Evolutionary conservation across 371 early-diverging fungal species (phyloP), one percentile per base, ranked within the genome.

Genomic region (Mucor saturninus): DNA sequence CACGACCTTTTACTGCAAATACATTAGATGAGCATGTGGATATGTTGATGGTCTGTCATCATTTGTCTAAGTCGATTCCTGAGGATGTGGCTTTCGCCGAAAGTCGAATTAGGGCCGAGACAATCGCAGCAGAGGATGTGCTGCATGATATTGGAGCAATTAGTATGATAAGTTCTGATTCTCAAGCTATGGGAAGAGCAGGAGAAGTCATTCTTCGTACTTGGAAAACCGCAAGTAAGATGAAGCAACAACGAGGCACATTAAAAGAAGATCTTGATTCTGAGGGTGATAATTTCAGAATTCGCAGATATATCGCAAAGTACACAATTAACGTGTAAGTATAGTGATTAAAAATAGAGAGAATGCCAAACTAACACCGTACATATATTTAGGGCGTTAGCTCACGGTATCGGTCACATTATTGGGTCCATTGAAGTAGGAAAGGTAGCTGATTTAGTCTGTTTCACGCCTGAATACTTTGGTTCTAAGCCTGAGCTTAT

Each of bases 1-100:
- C 98, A 0, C 83, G 96, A 15, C 95, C 96, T 0, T 97, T 84
- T 67, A 94, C 96, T 43, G 75, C 82, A 42, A 97, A 97, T 75
- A 97, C 98, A 5, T 77, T 96, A 45, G 98, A 97, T 72, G 98
- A 97, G 68, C 98, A 97, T 71, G 86, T 97, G 29, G 98, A 97
- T 68, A 96, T 97, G 98, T 75, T 97, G 37, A 95, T 96, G 96
- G 96, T 94, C 9, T 97, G 98, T 72, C 98, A 97, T 74, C 98
- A 97, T 63, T 77, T 97, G 55, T 90, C 91, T 61, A 91, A 89
- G 71, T 86, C 88, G 46, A 90, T 97, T 43, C 95, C 96, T 4
- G 98, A 97, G 74, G 98, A 97, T 71, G 91, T 96, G n/a, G 90
- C 94, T 6, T 97, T 97, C 80, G 96, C 98, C 2, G 98, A 97